Evolutionary conservation across 345 rosid genomes (phyloP).

Genomic region (Rhodamnia argentea): DNA sequence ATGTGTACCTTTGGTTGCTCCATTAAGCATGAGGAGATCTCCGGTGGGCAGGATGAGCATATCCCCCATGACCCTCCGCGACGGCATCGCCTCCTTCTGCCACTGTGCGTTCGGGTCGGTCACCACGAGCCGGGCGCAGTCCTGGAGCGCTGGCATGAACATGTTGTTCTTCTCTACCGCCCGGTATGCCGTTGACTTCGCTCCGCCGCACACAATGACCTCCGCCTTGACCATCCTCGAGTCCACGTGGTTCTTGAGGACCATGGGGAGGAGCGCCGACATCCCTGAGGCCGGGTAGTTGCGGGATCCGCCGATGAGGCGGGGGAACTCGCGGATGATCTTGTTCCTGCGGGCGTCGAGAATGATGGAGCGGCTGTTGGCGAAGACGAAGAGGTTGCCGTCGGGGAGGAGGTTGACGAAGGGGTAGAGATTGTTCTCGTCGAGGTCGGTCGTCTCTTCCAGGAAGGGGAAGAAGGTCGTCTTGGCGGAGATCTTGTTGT

Average conservation of each 20-base stretch:
- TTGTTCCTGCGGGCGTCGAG: slow-evolving; percentile 33
- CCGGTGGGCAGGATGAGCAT: slow-evolving; percentile 61
- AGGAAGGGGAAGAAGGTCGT: slow-evolving; percentile 35
- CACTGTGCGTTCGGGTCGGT: slow-evolving; percentile 37
- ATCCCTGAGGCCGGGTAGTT: slow-evolving; percentile 67
- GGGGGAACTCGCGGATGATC: slow-evolving; percentile 53
- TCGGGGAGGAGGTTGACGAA: slow-evolving; percentile 69
- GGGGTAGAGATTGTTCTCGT: slow-evolving; percentile 84
- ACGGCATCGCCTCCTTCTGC: slow-evolving; percentile 60
- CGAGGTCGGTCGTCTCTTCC: slow-evolving; percentile 34
- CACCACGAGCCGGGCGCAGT: slow-evolving; percentile 50
- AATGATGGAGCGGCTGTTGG: slow-evolving; percentile 65
- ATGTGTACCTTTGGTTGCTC: slow-evolving; percentile 45
- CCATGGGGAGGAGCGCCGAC: slow-evolving; percentile 51
- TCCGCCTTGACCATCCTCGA: slow-evolving; percentile 7
- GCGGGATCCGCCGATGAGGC: slow-evolving; percentile 64
- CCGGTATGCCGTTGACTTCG: slow-evolving; percentile 19
- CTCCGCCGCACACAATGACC: slow-evolving; percentile 36
- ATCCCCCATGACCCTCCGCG: slow-evolving; percentile 69
- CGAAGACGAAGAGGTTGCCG: slow-evolving; percentile 71
- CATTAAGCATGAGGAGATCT: slow-evolving; percentile 56
- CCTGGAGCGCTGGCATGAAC: slow-evolving; percentile 27
- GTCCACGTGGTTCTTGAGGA: not conserved
- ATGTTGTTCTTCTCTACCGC: slow-evolving; percentile 9
- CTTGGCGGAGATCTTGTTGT: slow-evolving; percentile 34